Percentiles rank a stretch among this genome's conserved stretches.
These are phyloP conservation scores for Zygosaccharomyces pseudobailii DNA, from an alignment of 1,139 yeast genomes.

Conservation along the genomic window DNA sequence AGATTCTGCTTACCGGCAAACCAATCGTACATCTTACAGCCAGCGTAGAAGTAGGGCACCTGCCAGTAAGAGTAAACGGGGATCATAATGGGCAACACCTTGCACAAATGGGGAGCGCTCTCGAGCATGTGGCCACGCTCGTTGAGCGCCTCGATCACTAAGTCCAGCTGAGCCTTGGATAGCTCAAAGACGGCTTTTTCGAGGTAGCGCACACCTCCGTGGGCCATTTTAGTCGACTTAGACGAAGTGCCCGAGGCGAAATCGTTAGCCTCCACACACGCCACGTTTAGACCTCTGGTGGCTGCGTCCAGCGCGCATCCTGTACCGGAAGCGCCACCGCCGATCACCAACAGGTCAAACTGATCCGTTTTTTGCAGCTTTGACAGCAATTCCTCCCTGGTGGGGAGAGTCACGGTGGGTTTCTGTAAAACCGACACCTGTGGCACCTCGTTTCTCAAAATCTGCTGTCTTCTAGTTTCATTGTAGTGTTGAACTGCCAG, in stretches of 20 bases:
- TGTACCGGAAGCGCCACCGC: slow-evolving; percentile 96
- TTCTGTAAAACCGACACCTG: slow-evolving; percentile 8
- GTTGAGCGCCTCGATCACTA: slow-evolving; percentile 89
- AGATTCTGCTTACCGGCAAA: slow-evolving; percentile 88
- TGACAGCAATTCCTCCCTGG: slow-evolving; percentile 39
- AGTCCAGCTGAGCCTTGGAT: slow-evolving; percentile 84
- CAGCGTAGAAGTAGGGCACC: slow-evolving; percentile 88
- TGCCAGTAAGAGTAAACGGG: slow-evolving; percentile 97
- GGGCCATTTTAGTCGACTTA: slow-evolving; percentile 95
- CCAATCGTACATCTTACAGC: slow-evolving; percentile 88
- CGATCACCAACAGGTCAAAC: slow-evolving; percentile 79
- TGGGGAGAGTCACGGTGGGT: slow-evolving; percentile 32
- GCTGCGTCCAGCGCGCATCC: slow-evolving; percentile 93
- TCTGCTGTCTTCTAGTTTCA: not conserved
- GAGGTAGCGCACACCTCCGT: slow-evolving; percentile 93
- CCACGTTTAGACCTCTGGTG: slow-evolving; percentile 85
- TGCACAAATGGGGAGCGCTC: slow-evolving; percentile 89
- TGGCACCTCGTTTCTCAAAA: slow-evolving; percentile 9
- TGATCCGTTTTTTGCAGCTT: slow-evolving; percentile 42
- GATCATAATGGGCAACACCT: slow-evolving; percentile 86
- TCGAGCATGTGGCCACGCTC: slow-evolving; percentile 86
- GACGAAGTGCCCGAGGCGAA: slow-evolving; percentile 92
- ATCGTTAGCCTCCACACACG: slow-evolving; percentile 80
- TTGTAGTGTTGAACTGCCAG: slow-evolving; percentile 7
- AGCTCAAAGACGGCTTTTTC: slow-evolving; percentile 91